These are phyloP conservation scores for Pseudogymnoascus sp. DNA, from an alignment of 2,329 filamentous ascomycete genomes.

Conservation along the genomic window DNA sequence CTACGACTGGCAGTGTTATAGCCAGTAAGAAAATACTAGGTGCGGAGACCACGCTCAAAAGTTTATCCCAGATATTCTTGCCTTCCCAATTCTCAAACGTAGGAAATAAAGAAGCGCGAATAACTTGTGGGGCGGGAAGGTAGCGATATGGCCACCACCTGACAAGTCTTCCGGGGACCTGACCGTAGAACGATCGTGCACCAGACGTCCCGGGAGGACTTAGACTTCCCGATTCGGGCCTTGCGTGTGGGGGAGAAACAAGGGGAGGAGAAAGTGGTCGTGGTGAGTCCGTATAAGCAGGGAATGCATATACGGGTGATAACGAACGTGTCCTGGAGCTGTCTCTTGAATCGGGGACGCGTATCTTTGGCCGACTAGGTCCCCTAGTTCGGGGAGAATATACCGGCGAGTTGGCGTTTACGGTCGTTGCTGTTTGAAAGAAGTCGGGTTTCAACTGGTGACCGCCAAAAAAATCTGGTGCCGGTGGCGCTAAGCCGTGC, in stretches of 20 bases:
- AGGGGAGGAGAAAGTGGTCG: slow-evolving; percentile 20
- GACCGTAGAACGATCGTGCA: slow-evolving; percentile 20
- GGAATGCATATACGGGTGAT: slow-evolving; percentile 27
- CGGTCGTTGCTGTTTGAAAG: slow-evolving; percentile 21
- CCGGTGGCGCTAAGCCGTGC: slow-evolving; percentile 37
- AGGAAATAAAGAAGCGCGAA: slow-evolving; percentile 74
- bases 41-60: slow-evolving; percentile 75
- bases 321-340: slow-evolving; percentile 21
- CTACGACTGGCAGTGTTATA: slow-evolving; percentile 84
- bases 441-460: slow-evolving; percentile 22
- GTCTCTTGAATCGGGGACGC: slow-evolving; percentile 26
- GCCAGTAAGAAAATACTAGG: slow-evolving; percentile 86
- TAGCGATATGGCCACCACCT: slow-evolving; percentile 76
- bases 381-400: slow-evolving; percentile 17
- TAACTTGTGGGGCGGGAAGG: slow-evolving; percentile 63
- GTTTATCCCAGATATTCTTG: slow-evolving; percentile 78
- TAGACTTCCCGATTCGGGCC: background rate
- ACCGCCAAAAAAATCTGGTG: slow-evolving; percentile 31
- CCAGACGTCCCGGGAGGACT: background rate
- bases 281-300: slow-evolving; percentile 28
- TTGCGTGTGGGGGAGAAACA: background rate
- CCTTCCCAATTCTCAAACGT: slow-evolving; percentile 75
- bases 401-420: slow-evolving; percentile 11
- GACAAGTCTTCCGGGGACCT: slow-evolving; percentile 33
- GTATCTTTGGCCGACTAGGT: slow-evolving; percentile 20